Base-by-base conservation (phyloP, 805 yeast species). In the Saccharomycopsis fibuligera region DNA sequence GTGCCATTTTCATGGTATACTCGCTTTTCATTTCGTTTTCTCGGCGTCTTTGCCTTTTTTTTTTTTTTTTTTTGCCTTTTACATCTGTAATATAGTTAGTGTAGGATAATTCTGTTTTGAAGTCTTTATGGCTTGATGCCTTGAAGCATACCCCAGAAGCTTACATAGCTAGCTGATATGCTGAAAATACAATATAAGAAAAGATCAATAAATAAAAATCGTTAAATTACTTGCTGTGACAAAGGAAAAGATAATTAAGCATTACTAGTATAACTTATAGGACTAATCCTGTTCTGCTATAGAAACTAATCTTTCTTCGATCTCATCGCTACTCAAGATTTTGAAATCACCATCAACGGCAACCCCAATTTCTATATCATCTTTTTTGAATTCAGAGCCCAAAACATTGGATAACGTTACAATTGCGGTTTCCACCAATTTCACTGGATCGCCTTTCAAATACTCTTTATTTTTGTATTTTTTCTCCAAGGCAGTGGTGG, bases 201-300 rank as follows among this genome's bases (percentile, higher is more conserved):
- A n/a, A n/a, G n/a, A n/a, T n/a, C n/a, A n/a, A n/a, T n/a, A n/a
- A n/a, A n/a, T n/a, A n/a, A n/a, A n/a, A n/a, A n/a, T n/a, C n/a
- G n/a, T n/a, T n/a, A n/a, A n/a, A n/a, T n/a, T n/a, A n/a, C n/a
- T n/a, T n/a, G n/a, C n/a, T n/a, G n/a, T n/a, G 12, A 27, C 31
- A 27, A 12, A 27, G 12, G 12, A 27, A 27, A 8, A 27, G 31
- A 27, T 27, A 27, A 27, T 8, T 8, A 27, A 27, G 12, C 8
- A 27, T 8, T 27, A 27, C 8, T 8, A 27, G 12, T 8, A 27
- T 8, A 27, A 27, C 10, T 27, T 33, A 16, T 9, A 5, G 6
- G 17, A 21, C 59, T 72, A 90, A 70, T 93, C 99, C 70, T 87
- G 91, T 70, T 93, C 99, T 45, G 99, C 98, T 64, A 93, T 89